Base-by-base conservation (phyloP, 2,329 filamentous ascomycete genomes). In the Xylariaceae sp. region DNA sequence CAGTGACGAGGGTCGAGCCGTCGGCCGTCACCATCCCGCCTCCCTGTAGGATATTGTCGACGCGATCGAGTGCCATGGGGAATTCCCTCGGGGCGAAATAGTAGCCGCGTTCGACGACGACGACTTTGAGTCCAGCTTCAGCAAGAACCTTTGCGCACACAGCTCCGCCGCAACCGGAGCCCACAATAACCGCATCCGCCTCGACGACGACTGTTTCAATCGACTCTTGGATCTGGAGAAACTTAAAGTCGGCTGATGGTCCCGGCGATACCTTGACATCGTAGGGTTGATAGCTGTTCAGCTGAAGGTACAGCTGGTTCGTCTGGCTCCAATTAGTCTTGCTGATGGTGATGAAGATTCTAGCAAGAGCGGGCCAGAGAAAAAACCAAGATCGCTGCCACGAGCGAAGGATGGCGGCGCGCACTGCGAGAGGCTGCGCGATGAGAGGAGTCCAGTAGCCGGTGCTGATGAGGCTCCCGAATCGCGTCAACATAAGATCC, bases 71-170 rank as follows among this genome's bases (percentile, higher is more conserved):
- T 2, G 76, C 69, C 87, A 96, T 90, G 2, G 91, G 91, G 7
- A 92, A 82, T 55, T 88, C 81, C 1, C 82, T 76, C 0, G 88
- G 80, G 1, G 84, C 73, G 72, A 88, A 93, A 66, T 94, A 82
- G 66, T 92, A 90, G 1, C 82, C 83, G 66, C 94, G 94, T 59
- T 95, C 90, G 2, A 90, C 85, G 1, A 97, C 89, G 3, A 96
- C 68, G 28, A 96, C 90, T 17, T 77, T 53, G 34, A 65, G 57
- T 28, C 65, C 65, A 2, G 86, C 88, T 69, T 91, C 86, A 10
- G 91, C 83, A 1, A 96, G 73, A 45, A 89, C 87, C 69, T 92
- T 92, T 19, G 92, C 91, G 34, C 80, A 82, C 0, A 96, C 90
- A 10, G 80, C 89, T 40, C 89, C 91, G 56, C 92, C 92, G 61